phyloP scores from a whole-genome alignment of 306 rosid species.

The Malus fusca region DNA sequence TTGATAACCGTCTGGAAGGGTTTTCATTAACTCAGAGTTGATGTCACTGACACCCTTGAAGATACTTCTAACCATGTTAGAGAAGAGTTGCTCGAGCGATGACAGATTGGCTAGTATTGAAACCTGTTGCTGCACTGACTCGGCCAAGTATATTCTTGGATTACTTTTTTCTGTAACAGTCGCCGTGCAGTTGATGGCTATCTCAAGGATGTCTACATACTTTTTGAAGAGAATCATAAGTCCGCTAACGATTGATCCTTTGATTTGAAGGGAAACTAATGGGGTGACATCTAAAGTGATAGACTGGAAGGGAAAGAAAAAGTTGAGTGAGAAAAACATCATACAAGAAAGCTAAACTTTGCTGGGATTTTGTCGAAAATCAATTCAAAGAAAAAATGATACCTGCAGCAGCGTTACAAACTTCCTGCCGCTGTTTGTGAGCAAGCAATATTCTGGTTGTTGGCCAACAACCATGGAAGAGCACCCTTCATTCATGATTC shows the following conservation, averaged over 20 bases:
- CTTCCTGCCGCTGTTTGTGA: conserved; percentile 66
- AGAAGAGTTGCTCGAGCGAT: conserved; percentile 33
- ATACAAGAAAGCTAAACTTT: neutral
- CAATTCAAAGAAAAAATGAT: neutral
- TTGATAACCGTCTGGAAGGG: conserved; percentile 18
- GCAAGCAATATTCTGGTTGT: conserved; percentile 49
- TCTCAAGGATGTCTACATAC: conserved; percentile 44
- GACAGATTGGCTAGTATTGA: conserved; percentile 62
- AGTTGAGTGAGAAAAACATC: conserved; percentile 6
- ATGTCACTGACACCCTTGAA: conserved; percentile 12
- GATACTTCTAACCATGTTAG: conserved; percentile 27
- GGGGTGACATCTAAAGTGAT: conserved; percentile 45
- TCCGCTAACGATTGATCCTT: conserved; percentile 38
- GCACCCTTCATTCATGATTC: conserved; percentile 37
- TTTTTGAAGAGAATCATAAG: conserved; percentile 43
- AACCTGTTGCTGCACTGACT: conserved; percentile 44
- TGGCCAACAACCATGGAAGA: conserved; percentile 28
- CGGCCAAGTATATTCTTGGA: conserved; percentile 38
- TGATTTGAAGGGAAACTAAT: conserved; percentile 47
- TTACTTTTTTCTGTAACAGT: conserved; percentile 20
- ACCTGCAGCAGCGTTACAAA: conserved; percentile 64
- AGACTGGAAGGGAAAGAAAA: conserved; percentile 25
- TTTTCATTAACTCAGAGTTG: conserved; percentile 19
- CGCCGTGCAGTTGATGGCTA: conserved; percentile 31
- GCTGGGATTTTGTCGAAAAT: neutral